A percentile compares a stretch with the other conserved stretches of the same genome.
phyloP scores from a whole-genome alignment of 164 flowering plant genomes.

The Tetrastigma voinierianum region DNA sequence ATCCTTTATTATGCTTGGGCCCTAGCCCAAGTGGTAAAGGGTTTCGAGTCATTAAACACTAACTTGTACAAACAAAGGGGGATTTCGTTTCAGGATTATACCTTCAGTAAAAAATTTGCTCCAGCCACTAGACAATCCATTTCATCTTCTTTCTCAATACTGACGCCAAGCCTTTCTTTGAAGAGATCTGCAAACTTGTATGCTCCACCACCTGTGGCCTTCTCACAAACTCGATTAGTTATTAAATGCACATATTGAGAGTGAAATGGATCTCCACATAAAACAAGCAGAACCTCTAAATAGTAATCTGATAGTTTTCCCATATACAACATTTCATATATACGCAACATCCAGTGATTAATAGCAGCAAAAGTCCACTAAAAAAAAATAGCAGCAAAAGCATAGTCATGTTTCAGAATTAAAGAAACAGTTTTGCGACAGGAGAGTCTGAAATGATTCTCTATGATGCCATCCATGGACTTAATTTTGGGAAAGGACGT shows the following conservation, averaged over 20 bases:
- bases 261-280: neutral
- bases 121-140: conserved; percentile 97
- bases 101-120: conserved; percentile 96
- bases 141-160: conserved; percentile 96
- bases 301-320: too few relatives aligned
- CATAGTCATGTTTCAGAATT: too few relatives aligned
- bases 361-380: too few relatives aligned
- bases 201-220: conserved; percentile 99
- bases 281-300: too few relatives aligned
- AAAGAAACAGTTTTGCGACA: too few relatives aligned
- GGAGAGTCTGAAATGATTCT: too few relatives aligned
- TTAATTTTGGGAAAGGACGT: too few relatives aligned
- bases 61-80: neutral
- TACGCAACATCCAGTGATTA: too few relatives aligned
- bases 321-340: too few relatives aligned
- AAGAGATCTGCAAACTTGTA: conserved; percentile 89
- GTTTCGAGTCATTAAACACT: neutral
- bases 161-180: conserved; percentile 92
- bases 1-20: too few relatives aligned
- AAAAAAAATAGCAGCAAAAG: too few relatives aligned
- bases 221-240: conserved; percentile 30
- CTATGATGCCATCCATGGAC: too few relatives aligned
- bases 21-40: neutral
- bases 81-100: conserved; percentile 13
- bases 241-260: neutral